phyloP scores from a whole-genome alignment of 306 rosid species.

The Dryas octopetala region DNA sequence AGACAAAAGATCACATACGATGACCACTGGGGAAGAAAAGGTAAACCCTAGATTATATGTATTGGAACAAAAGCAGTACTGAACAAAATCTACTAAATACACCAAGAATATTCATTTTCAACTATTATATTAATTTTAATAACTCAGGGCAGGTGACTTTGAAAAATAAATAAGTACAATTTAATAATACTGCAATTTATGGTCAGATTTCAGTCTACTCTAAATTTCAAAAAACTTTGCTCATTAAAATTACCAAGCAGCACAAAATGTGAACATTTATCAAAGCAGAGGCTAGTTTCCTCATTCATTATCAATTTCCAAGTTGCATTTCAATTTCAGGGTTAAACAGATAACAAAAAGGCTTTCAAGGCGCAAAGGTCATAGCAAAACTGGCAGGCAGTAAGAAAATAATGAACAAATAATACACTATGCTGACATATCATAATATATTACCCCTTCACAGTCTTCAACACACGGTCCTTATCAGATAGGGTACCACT shows the following conservation, averaged over 20 bases:
- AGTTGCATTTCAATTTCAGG: background rate
- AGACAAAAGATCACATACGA: background rate
- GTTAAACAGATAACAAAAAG: background rate
- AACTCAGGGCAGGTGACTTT: no score
- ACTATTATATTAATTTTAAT: no score
- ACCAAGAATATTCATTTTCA: no score
- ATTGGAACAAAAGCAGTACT: background rate
- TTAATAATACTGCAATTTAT: no score
- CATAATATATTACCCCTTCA: slow-evolving; percentile 68
- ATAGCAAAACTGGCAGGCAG: background rate
- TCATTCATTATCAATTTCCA: background rate
- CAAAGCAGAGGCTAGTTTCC: background rate
- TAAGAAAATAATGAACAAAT: background rate
- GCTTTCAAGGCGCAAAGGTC: background rate
- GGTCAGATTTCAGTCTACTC: no score
- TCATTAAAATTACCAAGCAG: no score
- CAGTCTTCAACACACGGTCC: slow-evolving; percentile 90
- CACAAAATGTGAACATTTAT: no score
- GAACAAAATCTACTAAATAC: no score
- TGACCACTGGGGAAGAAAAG: background rate
- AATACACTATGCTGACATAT: background rate
- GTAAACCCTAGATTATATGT: background rate
- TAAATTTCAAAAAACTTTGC: no score
- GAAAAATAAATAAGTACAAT: no score
- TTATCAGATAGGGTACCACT: slow-evolving; percentile 80